Conservation (phyloP, 805 yeast genomes). For the Saccharomycopsis olivae region DNA sequence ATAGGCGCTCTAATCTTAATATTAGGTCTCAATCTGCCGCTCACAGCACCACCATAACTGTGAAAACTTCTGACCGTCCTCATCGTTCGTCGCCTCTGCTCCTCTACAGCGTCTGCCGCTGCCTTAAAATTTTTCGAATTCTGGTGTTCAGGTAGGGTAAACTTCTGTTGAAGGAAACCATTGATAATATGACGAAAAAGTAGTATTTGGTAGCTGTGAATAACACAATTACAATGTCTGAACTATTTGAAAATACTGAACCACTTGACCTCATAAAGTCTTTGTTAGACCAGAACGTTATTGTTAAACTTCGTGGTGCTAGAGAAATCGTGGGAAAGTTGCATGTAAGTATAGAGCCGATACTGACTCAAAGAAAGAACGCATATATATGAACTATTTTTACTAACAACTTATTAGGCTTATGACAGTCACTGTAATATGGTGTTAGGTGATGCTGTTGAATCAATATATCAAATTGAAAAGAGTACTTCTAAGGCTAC, state of each 20-base stretch:
- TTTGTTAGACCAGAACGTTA: slow-evolving; percentile 76
- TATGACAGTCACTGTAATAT: slow-evolving; percentile 95
- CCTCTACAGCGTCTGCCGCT: background rate
- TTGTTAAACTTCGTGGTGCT: slow-evolving; percentile 87
- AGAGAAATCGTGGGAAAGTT: slow-evolving; percentile 84
- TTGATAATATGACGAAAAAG: too few species aligned
- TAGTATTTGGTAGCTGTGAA: too few species aligned
- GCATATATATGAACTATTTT: too few species aligned
- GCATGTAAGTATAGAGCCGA: slow-evolving; percentile 67
- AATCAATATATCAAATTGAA: slow-evolving; percentile 56
- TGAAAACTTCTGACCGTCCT: slow-evolving; percentile 23
- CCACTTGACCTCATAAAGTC: slow-evolving; percentile 87
- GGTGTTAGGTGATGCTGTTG: slow-evolving; percentile 88
- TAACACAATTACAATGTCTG: too few species aligned
- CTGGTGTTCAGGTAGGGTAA: too few species aligned
- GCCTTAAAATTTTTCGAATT: background rate
- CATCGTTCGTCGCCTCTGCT: background rate
- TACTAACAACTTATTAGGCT: slow-evolving; percentile 31
- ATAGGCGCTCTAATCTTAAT: slow-evolving; percentile 69
- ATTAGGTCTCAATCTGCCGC: slow-evolving; percentile 34
- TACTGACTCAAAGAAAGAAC: too few species aligned
- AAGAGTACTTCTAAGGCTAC: slow-evolving; percentile 31
- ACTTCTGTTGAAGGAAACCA: too few species aligned
- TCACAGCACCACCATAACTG: slow-evolving; percentile 25
- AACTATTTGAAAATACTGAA: slow-evolving; percentile 31